phyloP scores from a whole-genome alignment of 1,284 basidiomycete genomes.

The Ustilago trichophora region DNA sequence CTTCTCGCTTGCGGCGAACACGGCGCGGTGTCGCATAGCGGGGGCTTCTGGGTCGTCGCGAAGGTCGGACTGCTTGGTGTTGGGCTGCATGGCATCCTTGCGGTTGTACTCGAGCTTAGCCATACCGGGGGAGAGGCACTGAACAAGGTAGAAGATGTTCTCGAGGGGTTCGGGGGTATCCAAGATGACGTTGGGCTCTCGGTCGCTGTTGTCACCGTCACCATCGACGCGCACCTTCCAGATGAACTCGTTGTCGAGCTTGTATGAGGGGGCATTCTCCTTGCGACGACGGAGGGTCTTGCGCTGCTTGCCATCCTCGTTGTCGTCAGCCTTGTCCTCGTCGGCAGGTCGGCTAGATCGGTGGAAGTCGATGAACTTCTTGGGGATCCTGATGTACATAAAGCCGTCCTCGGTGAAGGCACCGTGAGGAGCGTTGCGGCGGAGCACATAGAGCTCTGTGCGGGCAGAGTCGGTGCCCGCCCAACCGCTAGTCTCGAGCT shows the following conservation, averaged over 20 bases:
- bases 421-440: constrained; percentile 55
- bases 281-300: constrained; percentile 51
- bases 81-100: constrained; percentile 60
- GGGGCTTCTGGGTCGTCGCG: constrained; percentile 57
- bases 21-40: constrained; percentile 57
- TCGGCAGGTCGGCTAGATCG: constrained; percentile 49
- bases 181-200: constrained; percentile 56
- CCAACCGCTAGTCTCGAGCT: constrained; percentile 61
- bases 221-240: constrained; percentile 61
- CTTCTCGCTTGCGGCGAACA: constrained; percentile 57
- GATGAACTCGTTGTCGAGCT: constrained; percentile 55
- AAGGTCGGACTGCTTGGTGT: constrained; percentile 55
- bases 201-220: constrained; percentile 52
- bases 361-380: constrained; percentile 63
- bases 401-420: constrained; percentile 61
- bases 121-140: constrained; percentile 59
- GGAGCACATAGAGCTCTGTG: constrained; percentile 61
- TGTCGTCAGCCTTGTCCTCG: constrained; percentile 40
- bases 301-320: constrained; percentile 52
- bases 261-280: constrained; percentile 57
- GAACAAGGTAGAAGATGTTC: constrained; percentile 62
- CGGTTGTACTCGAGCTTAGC: constrained; percentile 54
- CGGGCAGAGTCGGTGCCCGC: constrained; percentile 46
- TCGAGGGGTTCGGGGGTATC: constrained; percentile 60
- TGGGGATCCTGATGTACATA: constrained; percentile 61